Conservation (phyloP, 352 stramenopile genomes). For the Hyaloperonospora arabidopsidis region DNA sequence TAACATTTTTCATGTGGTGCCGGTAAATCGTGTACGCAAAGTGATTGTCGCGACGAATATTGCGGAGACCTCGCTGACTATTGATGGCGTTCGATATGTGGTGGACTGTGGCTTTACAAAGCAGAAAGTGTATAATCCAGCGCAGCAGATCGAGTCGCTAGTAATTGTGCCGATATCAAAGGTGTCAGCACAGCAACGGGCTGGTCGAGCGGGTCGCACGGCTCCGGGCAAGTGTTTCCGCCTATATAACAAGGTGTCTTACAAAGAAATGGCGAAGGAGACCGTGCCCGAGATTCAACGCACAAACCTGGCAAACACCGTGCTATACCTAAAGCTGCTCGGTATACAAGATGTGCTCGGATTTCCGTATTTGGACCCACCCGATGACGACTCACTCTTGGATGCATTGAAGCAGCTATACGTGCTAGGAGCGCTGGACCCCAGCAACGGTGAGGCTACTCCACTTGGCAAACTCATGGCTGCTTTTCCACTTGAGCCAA, state of each 20-base stretch:
- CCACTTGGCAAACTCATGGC: constrained; percentile 70
- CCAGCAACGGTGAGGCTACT: constrained; percentile 38
- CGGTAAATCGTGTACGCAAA: constrained; percentile 66
- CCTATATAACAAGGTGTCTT: constrained; percentile 96
- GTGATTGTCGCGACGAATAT: constrained; percentile 90
- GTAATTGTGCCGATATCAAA: constrained; percentile 94
- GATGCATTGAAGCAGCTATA: constrained; percentile 75
- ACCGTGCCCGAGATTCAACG: constrained; percentile 98
- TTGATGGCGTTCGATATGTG: constrained; percentile 89
- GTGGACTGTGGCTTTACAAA: constrained; percentile 79
- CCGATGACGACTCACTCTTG: constrained; percentile 56
- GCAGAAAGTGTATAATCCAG: constrained; percentile 90
- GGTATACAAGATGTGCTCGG: constrained; percentile 63
- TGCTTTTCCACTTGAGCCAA: constrained; percentile 77
- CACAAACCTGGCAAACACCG: constrained; percentile 89
- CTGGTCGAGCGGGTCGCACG: constrained; percentile 93
- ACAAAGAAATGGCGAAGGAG: constrained; percentile 93
- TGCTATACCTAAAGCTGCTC: constrained; percentile 86
- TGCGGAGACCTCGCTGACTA: constrained; percentile 97
- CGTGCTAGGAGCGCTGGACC: constrained; percentile 54
- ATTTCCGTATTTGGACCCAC: constrained; percentile 65
- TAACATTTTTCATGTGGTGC: constrained; percentile 90
- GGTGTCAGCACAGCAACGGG: constrained; percentile 89
- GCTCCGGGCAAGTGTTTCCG: constrained; percentile 96
- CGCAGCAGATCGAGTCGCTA: constrained; percentile 68